phyloP scores from a whole-genome alignment of 805 yeast species.

The Suhomyces sp. region DNA sequence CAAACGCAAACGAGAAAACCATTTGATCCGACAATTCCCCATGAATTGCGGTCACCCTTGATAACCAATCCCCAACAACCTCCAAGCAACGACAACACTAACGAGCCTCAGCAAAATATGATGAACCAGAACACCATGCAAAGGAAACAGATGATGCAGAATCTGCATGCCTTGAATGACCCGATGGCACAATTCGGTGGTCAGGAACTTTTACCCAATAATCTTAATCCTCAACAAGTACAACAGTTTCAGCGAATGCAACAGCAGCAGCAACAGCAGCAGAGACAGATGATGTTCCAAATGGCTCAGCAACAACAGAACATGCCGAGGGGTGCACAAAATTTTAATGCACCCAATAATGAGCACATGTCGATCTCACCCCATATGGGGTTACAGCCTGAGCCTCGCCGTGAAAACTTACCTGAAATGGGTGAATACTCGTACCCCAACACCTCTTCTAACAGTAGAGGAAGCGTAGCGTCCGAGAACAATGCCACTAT shows the following conservation, averaged over 20 bases:
- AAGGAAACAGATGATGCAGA: constrained; percentile 16
- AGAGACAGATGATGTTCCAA: constrained; percentile 6
- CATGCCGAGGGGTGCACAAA: not conserved
- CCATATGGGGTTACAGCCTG: not conserved
- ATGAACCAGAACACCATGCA: constrained; percentile 14
- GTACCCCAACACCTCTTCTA: not conserved
- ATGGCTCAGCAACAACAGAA: constrained; percentile 2
- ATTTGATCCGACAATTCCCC: not conserved
- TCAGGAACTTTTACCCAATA: constrained; percentile 1
- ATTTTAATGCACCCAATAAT: not conserved
- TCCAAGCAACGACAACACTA: constrained; percentile 9
- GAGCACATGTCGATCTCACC: not conserved
- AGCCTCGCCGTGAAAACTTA: not conserved
- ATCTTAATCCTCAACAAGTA: constrained; percentile 4
- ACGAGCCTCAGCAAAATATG: constrained; percentile 22
- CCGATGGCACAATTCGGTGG: not conserved
- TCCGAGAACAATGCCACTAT: not conserved
- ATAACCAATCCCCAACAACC: not conserved
- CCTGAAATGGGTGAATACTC: not conserved
- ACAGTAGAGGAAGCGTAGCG: not conserved
- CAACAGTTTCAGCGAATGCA: constrained; percentile 11
- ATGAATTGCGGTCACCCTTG: constrained; percentile 6
- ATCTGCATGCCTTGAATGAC: constrained; percentile 5
- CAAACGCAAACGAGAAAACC: constrained; percentile 4
- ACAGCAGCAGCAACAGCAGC: constrained; percentile 11